Evolutionary conservation across 2,329 filamentous ascomycete species (phyloP).

Genomic region (Epichloe hybrida): DNA sequence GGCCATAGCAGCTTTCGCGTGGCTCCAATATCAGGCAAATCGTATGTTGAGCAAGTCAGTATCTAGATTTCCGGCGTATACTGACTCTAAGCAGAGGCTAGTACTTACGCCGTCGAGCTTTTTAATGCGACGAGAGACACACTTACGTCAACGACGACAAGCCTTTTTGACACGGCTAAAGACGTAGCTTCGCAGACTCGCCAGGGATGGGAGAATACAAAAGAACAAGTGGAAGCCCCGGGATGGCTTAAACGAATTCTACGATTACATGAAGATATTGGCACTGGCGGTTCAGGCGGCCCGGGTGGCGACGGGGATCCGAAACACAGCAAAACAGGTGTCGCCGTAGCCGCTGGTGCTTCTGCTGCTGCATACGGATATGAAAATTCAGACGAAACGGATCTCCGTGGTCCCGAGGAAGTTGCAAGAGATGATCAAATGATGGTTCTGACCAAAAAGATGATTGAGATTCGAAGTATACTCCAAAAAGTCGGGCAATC

Average conservation of each 20-base stretch:
- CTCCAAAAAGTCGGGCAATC: conserved; percentile 77
- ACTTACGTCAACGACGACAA: conserved; percentile 54
- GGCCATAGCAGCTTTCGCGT: conserved; percentile 75
- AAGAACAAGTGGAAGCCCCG: conserved; percentile 51
- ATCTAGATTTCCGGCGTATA: neutral
- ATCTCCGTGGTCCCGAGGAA: conserved; percentile 46
- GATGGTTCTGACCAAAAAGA: conserved; percentile 98
- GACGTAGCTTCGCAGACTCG: conserved; percentile 68
- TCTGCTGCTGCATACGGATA: conserved; percentile 70
- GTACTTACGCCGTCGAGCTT: conserved; percentile 45
- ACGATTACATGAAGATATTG: conserved; percentile 45
- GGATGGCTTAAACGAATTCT: conserved; percentile 73
- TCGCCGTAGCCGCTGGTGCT: conserved; percentile 53
- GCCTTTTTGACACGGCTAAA: conserved; percentile 52
- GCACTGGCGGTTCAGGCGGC: conserved; percentile 35
- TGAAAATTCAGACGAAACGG: conserved; percentile 53
- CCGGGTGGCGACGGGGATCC: conserved; percentile 35
- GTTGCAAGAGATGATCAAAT: conserved; percentile 87
- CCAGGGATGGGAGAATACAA: conserved; percentile 72
- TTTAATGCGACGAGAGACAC: conserved; percentile 61
- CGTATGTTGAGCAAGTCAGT: conserved; percentile 41
- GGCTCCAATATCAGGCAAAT: conserved; percentile 90
- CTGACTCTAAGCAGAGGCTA: conserved; percentile 29
- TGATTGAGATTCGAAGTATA: conserved; percentile 96
- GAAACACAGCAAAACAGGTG: conserved; percentile 45